Base-by-base conservation (phyloP, 495 filamentous ascomycete genomes). In the Chlorociboria aeruginascens region DNA sequence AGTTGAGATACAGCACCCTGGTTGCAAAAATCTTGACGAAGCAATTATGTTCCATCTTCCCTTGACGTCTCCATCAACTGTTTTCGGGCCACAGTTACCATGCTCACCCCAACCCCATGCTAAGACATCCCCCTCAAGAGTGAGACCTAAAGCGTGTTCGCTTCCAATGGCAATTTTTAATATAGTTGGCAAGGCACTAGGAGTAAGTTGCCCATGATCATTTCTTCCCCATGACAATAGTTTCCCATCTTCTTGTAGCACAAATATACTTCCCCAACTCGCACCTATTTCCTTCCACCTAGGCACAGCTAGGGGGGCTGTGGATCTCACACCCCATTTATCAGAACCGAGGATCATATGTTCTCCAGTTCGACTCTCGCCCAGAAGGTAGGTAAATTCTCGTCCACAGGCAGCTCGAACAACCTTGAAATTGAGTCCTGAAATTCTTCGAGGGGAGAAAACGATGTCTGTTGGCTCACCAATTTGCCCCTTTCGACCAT, bases 61-160 rank as follows among this genome's bases (percentile, higher is more conserved):
- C 39, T 78, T 79, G 31, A 84, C 76, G 60, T 84, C 76, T 3
- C 82, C 77, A 52, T 67, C 37, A 31, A 38, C 70, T 3, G 67
- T 77, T 37, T 71, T 68, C 3, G 76, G 70, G 11, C 92, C 92
- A 63, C 92, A 97, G 64, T 97, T 97, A 9, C 92, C 92, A 72
- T 98, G 92, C 67, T 95, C 87, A 1, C 88, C 89, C 90, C 92
- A 98, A 12, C 92, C 92, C 85, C 89, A 96, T 3, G 81, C 74
- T 34, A 86, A 61, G 10, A 95, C 66, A 12, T 71, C 65, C 1
- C 77, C 75, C 41, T 73, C 68, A n/a, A 63, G 66, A 3, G 79
- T 73, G 29, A 88, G 56, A 8, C 77, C 86, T 52, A 96, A 53
- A 10, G 70, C 77, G 66, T 98, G 92, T 65, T 96, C 90, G 59